Evolutionary conservation across 306 rosid genomes (phyloP).

Genomic region (Fagus crenata): DNA sequence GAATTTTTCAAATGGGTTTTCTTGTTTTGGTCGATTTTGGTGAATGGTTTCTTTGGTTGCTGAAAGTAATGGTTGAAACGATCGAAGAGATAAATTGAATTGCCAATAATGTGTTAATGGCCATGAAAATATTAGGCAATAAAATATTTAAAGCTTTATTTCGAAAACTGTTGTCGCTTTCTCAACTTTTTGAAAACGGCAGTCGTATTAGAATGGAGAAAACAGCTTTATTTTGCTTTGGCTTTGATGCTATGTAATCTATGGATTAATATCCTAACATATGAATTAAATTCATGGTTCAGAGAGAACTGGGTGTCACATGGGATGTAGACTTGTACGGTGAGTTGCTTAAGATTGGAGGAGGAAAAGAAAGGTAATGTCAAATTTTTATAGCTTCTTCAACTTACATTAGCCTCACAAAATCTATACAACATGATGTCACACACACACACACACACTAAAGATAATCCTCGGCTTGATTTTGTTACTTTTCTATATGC

Average conservation of each 20-base stretch:
- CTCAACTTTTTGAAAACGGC: too few relatives aligned
- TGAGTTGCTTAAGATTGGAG: slow-evolving; percentile 94
- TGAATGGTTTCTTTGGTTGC: not conserved
- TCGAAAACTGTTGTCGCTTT: too few relatives aligned
- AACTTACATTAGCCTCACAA: not conserved
- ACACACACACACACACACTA: too few relatives aligned
- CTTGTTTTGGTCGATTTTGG: not conserved
- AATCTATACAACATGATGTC: not conserved
- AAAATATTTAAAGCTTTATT: too few relatives aligned
- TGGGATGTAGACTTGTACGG: slow-evolving; percentile 98
- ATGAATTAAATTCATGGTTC: slow-evolving; percentile 23
- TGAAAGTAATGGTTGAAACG: not conserved
- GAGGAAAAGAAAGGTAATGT: slow-evolving; percentile 90
- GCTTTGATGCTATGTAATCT: not conserved
- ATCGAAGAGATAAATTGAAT: not conserved
- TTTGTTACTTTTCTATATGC: not conserved
- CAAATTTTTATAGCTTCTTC: not conserved
- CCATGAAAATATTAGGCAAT: too few relatives aligned
- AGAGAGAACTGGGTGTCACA: slow-evolving; percentile 83
- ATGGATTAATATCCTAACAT: slow-evolving; percentile 6
- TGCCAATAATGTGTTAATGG: not conserved
- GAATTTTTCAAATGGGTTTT: slow-evolving; percentile 2
- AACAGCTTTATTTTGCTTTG: not conserved
- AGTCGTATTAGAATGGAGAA: not conserved
- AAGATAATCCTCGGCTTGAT: not conserved